Conservation (phyloP, 495 filamentous ascomycete genomes). For the Tricharina praecox region DNA sequence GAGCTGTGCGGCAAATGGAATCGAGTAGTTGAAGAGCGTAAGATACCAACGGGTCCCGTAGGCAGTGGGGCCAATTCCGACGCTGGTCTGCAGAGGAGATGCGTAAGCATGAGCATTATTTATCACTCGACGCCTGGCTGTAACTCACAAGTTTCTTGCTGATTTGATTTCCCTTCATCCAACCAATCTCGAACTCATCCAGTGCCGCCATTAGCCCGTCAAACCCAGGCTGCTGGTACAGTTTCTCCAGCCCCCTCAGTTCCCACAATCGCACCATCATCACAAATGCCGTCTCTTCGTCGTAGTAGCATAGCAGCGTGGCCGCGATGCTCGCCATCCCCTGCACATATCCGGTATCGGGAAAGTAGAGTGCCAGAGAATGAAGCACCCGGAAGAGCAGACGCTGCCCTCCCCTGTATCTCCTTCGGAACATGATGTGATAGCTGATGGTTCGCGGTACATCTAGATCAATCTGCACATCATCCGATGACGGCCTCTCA, state of each 20-base stretch:
- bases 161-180: constrained; percentile 63
- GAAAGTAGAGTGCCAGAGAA: constrained; percentile 76
- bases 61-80: constrained; percentile 68
- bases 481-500: constrained; percentile 60
- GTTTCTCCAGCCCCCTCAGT: constrained; percentile 62
- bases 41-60: constrained; percentile 97
- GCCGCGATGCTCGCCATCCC: constrained; percentile 92
- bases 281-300: constrained; percentile 83
- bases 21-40: constrained; percentile 92
- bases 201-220: constrained; percentile 73
- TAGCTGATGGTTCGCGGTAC: constrained; percentile 88
- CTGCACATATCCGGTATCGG: constrained; percentile 87
- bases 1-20: constrained; percentile 93
- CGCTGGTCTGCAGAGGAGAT: constrained; percentile 8
- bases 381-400: constrained; percentile 87
- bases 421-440: constrained; percentile 91
- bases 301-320: constrained; percentile 88
- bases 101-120: background rate
- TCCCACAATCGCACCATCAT: constrained; percentile 91
- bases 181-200: constrained; percentile 70
- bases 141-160: constrained; percentile 60
- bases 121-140: background rate
- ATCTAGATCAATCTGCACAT: constrained; percentile 94
- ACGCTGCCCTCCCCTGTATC: constrained; percentile 82
- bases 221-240: constrained; percentile 78